A percentile compares a stretch with the other conserved stretches of the same genome.
Evolutionary conservation across 2,329 filamentous ascomycete species (phyloP).

Genomic region (Xylariaceae sp.): DNA sequence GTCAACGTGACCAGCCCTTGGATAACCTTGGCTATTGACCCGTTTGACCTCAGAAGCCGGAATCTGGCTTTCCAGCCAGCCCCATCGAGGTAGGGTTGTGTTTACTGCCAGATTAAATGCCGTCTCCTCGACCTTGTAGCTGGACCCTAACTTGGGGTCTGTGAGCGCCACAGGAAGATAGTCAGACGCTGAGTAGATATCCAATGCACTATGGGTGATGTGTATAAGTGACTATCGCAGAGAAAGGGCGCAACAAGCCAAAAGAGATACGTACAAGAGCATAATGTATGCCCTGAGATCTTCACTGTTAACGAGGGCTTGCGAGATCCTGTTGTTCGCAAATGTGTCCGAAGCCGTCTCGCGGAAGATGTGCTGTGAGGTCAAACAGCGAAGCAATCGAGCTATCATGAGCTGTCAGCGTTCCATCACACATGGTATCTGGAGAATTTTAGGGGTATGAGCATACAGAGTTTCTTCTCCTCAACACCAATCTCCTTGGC

Average conservation of each 20-base stretch:
- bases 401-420: slow-evolving; percentile 20
- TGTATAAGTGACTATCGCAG: slow-evolving; percentile 1
- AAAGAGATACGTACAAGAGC: slow-evolving; percentile 28
- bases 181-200: slow-evolving; percentile 32
- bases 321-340: slow-evolving; percentile 35
- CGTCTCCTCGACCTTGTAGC: slow-evolving; percentile 31
- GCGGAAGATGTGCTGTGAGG: slow-evolving; percentile 34
- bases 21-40: slow-evolving; percentile 19
- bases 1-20: slow-evolving; percentile 26
- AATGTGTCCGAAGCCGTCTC: slow-evolving; percentile 30
- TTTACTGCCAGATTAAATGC: slow-evolving; percentile 32
- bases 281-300: slow-evolving; percentile 34
- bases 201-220: slow-evolving; percentile 24
- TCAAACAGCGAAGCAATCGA: slow-evolving; percentile 33
- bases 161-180: slow-evolving; percentile 29
- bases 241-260: neutral
- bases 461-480: slow-evolving; percentile 29
- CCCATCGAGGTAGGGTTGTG: slow-evolving; percentile 31
- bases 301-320: slow-evolving; percentile 33
- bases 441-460: neutral
- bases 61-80: slow-evolving; percentile 33
- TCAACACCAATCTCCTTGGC: slow-evolving; percentile 29
- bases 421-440: neutral
- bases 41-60: slow-evolving; percentile 1
- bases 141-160: slow-evolving; percentile 27